Conservation (phyloP, 2,329 filamentous ascomycete species). For the Coniochaeta hoffmannii region DNA sequence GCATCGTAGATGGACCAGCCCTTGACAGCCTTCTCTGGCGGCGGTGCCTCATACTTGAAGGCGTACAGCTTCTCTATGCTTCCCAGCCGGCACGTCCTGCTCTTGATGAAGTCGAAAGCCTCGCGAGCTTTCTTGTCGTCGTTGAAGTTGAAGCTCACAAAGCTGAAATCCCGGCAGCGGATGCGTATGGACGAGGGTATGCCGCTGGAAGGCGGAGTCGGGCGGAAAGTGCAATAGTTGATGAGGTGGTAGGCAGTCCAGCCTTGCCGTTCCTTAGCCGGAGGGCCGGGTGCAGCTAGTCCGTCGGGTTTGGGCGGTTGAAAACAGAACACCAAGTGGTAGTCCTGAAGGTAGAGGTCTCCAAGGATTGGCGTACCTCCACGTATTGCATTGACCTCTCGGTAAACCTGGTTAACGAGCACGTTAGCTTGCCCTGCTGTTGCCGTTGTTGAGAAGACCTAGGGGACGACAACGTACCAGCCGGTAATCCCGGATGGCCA, state of each 20-base stretch:
- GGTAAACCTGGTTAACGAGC: constrained; percentile 11
- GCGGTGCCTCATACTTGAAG: constrained; percentile 73
- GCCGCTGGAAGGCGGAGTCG: constrained; percentile 60
- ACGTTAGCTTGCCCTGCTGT: background rate
- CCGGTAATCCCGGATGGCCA: constrained; percentile 1
- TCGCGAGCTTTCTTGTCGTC: constrained; percentile 70
- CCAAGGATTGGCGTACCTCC: constrained; percentile 18
- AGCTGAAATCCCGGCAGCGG: constrained; percentile 88
- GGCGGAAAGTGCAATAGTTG: constrained; percentile 68
- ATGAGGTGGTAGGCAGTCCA: constrained; percentile 97
- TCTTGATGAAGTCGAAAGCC: constrained; percentile 79
- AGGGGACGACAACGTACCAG: background rate
- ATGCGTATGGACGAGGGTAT: constrained; percentile 77
- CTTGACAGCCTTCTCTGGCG: constrained; percentile 64
- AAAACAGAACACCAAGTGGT: constrained; percentile 50
- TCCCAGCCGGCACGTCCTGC: constrained; percentile 73
- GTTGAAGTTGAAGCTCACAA: constrained; percentile 81
- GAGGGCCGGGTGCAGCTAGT: constrained; percentile 15
- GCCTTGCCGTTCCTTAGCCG: constrained; percentile 50
- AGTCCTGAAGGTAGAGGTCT: constrained; percentile 18
- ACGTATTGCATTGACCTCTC: constrained; percentile 16
- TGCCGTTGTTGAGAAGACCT: background rate
- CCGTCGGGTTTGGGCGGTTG: constrained; percentile 19
- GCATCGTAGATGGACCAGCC: constrained; percentile 85
- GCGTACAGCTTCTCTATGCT: constrained; percentile 86